Conservation (phyloP, 1,139 yeast species). For the Pneumocystis sp. region DNA sequence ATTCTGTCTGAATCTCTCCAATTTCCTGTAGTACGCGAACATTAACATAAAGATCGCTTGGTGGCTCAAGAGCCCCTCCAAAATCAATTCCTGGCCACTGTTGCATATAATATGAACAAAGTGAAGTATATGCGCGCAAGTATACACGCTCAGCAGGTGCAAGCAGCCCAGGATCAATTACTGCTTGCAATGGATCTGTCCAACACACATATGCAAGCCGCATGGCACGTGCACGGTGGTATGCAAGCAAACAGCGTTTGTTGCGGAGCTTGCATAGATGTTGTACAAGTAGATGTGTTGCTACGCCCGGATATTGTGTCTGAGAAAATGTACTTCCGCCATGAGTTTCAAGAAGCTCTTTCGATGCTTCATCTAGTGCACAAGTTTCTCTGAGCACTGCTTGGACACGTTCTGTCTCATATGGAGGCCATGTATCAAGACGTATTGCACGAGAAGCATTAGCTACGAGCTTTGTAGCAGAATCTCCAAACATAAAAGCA, state of each 20-base stretch:
- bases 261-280: constrained; percentile 71
- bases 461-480: constrained; percentile 61
- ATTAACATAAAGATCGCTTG: constrained; percentile 79
- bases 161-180: neutral
- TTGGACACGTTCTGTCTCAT: constrained; percentile 61
- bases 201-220: constrained; percentile 58
- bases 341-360: constrained; percentile 22
- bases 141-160: constrained; percentile 66
- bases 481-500: constrained; percentile 66
- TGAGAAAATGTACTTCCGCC: constrained; percentile 33
- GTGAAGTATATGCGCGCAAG: constrained; percentile 50
- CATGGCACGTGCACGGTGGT: constrained; percentile 56
- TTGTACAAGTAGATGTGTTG: constrained; percentile 70
- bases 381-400: constrained; percentile 35
- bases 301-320: constrained; percentile 22
- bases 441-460: constrained; percentile 71
- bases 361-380: constrained; percentile 34
- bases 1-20: constrained; percentile 94
- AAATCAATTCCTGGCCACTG: constrained; percentile 73
- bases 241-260: constrained; percentile 76
- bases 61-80: constrained; percentile 78
- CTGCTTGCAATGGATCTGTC: constrained; percentile 30
- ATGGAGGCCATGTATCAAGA: constrained; percentile 54
- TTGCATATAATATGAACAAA: constrained; percentile 63
- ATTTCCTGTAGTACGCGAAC: constrained; percentile 88